Conservation (phyloP, 192 early-diverging fungal genomes). For the Endogone sp. region DNA sequence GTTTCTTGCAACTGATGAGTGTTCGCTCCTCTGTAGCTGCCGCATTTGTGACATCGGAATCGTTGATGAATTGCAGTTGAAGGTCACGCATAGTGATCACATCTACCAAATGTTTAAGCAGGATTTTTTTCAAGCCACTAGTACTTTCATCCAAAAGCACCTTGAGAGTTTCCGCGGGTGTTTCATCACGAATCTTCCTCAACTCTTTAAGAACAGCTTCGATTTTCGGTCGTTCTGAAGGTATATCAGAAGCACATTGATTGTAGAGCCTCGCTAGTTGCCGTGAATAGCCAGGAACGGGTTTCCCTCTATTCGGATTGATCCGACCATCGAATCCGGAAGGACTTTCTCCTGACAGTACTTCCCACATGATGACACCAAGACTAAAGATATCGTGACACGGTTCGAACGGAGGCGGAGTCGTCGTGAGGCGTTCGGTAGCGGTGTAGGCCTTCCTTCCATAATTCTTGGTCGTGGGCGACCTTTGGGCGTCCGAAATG, state of each 20-base stretch:
- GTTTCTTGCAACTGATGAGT: neutral
- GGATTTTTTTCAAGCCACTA: neutral
- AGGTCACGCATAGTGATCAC: neutral
- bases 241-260: neutral
- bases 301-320: neutral
- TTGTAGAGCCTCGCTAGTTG: neutral
- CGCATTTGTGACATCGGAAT: neutral
- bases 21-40: neutral
- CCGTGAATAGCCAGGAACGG: neutral
- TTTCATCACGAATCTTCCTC: neutral
- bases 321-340: neutral
- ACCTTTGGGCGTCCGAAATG: neutral
- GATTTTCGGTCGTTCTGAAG: neutral
- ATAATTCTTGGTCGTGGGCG: neutral
- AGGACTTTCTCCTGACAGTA: neutral
- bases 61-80: neutral
- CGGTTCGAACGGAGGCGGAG: neutral
- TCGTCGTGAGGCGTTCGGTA: neutral
- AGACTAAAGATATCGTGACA: neutral
- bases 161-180: neutral
- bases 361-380: neutral
- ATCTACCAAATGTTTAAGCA: neutral
- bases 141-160: neutral
- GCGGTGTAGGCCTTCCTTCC: neutral
- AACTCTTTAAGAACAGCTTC: neutral